Evolutionary conservation across 768 basidiomycete genomes (phyloP).

Genomic region (Leccinum variicolor): DNA sequence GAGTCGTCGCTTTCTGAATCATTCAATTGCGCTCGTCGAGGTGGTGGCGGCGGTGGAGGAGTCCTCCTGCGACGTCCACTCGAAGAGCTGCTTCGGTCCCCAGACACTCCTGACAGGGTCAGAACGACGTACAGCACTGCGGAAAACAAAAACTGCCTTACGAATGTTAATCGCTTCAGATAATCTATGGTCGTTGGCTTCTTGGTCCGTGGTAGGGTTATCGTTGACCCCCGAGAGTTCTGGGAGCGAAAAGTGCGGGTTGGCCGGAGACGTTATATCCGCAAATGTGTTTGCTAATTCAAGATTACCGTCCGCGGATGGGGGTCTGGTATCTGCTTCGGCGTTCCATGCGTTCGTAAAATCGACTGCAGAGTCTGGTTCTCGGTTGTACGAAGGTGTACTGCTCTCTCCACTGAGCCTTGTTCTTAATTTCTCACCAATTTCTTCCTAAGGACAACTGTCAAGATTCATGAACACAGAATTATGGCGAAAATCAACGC

Average conservation of each 20-base stretch:
- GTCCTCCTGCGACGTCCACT: not conserved
- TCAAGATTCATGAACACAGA: not conserved
- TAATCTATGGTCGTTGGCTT: not conserved
- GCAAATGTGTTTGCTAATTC: not conserved
- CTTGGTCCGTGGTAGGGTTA: not conserved
- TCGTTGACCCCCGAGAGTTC: not conserved
- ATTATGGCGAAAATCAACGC: not conserved
- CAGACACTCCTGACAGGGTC: conserved; percentile 1
- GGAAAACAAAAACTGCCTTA: not conserved
- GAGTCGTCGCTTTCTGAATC: not conserved
- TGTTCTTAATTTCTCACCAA: not conserved
- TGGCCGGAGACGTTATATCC: not conserved
- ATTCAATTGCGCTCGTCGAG: not conserved
- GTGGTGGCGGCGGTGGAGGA: not conserved
- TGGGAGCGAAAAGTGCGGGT: not conserved
- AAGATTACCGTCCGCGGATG: not conserved
- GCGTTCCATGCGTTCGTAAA: not conserved
- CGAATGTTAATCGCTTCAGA: not conserved
- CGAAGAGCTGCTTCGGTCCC: not conserved
- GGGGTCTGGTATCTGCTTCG: not conserved
- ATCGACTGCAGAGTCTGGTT: not conserved
- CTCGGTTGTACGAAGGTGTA: not conserved
- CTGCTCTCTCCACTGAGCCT: not conserved
- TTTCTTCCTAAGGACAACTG: conserved; percentile 4
- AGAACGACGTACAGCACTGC: not conserved